Base-by-base conservation (phyloP, 1,139 yeast species). In the Eremothecium sinecaudum region DNA sequence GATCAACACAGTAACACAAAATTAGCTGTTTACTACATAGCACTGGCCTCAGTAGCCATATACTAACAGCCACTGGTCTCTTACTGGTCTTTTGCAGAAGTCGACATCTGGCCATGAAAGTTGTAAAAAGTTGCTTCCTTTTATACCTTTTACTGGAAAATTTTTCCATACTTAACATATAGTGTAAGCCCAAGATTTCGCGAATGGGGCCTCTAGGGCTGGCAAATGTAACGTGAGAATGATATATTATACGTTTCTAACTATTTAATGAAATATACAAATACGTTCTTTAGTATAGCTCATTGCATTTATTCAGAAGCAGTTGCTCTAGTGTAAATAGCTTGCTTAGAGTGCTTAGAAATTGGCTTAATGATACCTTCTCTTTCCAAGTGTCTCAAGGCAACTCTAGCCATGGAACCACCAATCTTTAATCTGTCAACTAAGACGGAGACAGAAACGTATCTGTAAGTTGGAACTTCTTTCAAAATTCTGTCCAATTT, bases 361-460 rank as follows among this genome's bases (percentile, higher is more conserved):
- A 92, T 82, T 59, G 94, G 87, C 74, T 79, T 82, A 70, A 92
- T 92, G 67, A 83, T 70, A 64, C 98, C 98, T 61, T 87, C 90
- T 51, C 71, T 75, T 74, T 84, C 97, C 67, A 92, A 83, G 66
- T 90, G 95, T 68, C 75, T 78, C 66, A 90, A 80, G 62, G 97
- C 98, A 66, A 84, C 80, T 73, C 99, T 87, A 62, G 99, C 99
- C 62, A 90, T 62, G 49, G 99, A 87, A 69, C 98, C 99, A 74
- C 94, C 94, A 62, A 90, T 75, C 93, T 92, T 90, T 69, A 92
- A 79, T 78, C 98, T 87, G 73, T 90, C 99, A 63, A 90, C 98
- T 62, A 90, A 78, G 54, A 90, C 96, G 50, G 97, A 87, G 58
- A 90, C 95, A 48, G 98, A 83, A 57, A 90, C 94, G 68, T 77